phyloP scores from a whole-genome alignment of 768 basidiomycete genomes.

The Galerina marginata region DNA sequence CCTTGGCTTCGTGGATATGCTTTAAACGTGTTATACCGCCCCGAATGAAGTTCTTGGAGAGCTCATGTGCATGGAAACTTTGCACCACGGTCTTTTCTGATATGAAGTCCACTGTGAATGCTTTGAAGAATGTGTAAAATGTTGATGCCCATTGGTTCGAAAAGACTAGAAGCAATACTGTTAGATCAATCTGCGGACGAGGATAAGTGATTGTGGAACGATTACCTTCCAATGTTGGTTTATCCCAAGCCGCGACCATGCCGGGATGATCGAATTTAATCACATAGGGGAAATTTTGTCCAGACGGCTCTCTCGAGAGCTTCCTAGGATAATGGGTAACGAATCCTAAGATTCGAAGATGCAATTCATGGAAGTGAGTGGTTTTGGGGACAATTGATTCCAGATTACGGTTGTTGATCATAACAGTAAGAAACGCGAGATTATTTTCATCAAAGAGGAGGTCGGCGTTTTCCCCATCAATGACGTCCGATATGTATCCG shows the following conservation, averaged over 20 bases:
- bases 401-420: conserved; percentile 14
- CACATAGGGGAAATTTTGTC: conserved; percentile 18
- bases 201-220: too few relatives aligned
- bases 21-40: conserved; percentile 11
- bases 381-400: conserved; percentile 10
- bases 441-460: conserved; percentile 14
- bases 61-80: conserved; percentile 14
- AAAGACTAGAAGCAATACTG: conserved; percentile 1
- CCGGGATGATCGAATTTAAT: conserved; percentile 15
- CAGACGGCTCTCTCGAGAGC: conserved; percentile 10
- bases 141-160: conserved; percentile 12
- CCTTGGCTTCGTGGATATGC: conserved; percentile 10
- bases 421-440: conserved; percentile 12
- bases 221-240: conserved; percentile 8
- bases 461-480: conserved; percentile 10
- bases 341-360: conserved; percentile 13
- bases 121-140: conserved; percentile 9
- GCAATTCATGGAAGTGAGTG: conserved; percentile 16
- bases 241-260: conserved; percentile 13
- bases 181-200: neutral
- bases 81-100: neutral
- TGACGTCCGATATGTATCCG: conserved; percentile 12
- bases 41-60: conserved; percentile 7
- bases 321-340: neutral
- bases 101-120: neutral